Conservation (phyloP, 768 basidiomycete genomes). For the Coprinopsis cinerea region DNA sequence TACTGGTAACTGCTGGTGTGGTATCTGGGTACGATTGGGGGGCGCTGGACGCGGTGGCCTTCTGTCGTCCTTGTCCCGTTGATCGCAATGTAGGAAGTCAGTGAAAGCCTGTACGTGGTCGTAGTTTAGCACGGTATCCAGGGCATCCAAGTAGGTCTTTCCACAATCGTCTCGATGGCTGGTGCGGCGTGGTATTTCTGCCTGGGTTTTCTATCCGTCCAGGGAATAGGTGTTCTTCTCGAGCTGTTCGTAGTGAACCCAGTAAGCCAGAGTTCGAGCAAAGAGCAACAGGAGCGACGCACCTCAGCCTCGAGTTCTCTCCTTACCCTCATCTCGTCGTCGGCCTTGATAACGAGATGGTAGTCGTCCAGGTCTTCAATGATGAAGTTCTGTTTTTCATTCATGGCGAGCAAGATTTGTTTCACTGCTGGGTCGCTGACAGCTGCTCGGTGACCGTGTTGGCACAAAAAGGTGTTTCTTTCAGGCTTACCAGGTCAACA, state of each 20-base stretch:
- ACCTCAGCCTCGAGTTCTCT: constrained; percentile 76
- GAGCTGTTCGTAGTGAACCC: constrained; percentile 7
- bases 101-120: no score
- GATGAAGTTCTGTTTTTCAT: constrained; percentile 74
- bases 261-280: neutral
- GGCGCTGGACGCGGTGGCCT: no score
- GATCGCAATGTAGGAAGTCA: no score
- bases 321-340: constrained; percentile 70
- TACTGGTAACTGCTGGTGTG: no score
- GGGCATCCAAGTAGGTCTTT: no score
- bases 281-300: constrained; percentile 14
- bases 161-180: no score
- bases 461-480: neutral
- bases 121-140: no score
- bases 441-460: neutral
- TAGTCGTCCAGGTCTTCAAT: constrained; percentile 84
- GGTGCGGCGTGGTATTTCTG: no score
- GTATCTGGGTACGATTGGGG: no score
- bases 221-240: constrained; percentile 85
- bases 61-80: no score
- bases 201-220: no score
- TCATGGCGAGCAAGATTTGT: constrained; percentile 78
- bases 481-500: constrained; percentile 58
- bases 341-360: constrained; percentile 78
- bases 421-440: constrained; percentile 83